phyloP scores from a whole-genome alignment of 2,329 filamentous ascomycete species.

The Colletotrichum tropicale region DNA sequence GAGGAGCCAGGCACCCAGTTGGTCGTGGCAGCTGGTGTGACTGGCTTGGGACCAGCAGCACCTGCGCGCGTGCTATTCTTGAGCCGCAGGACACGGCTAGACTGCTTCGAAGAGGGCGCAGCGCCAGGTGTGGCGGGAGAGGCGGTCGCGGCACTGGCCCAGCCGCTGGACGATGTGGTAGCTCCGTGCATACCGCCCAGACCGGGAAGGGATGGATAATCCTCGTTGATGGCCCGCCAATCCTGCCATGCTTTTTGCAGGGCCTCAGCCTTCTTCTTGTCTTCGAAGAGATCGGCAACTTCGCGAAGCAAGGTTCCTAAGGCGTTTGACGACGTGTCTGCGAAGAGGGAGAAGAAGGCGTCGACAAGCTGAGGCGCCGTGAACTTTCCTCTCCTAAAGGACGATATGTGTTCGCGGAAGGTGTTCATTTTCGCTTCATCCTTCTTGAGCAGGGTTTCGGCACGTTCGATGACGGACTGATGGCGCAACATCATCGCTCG shows the following conservation, averaged over 20 bases:
- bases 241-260: conserved; percentile 90
- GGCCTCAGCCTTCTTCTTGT: conserved; percentile 72
- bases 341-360: conserved; percentile 83
- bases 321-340: conserved; percentile 76
- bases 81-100: conserved; percentile 60
- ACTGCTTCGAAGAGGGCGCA: conserved; percentile 51
- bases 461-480: conserved; percentile 83
- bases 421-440: conserved; percentile 74
- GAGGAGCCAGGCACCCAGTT: conserved; percentile 17
- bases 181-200: conserved; percentile 71
- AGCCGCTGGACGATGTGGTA: conserved; percentile 59
- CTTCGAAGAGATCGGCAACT: conserved; percentile 90
- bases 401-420: conserved; percentile 82
- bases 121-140: conserved; percentile 52
- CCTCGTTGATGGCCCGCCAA: conserved; percentile 94
- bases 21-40: conserved; percentile 28
- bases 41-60: conserved; percentile 26
- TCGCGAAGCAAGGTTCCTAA: conserved; percentile 91
- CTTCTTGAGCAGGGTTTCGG: conserved; percentile 79
- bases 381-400: conserved; percentile 73
- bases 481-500: conserved; percentile 83
- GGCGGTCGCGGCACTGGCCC: conserved; percentile 64
- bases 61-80: conserved; percentile 61
- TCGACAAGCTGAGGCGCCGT: conserved; percentile 82
- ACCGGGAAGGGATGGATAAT: conserved; percentile 87